Evolutionary conservation across 208 protist genomes (phyloP).

Genomic region (Herpetomonas muscarum): DNA sequence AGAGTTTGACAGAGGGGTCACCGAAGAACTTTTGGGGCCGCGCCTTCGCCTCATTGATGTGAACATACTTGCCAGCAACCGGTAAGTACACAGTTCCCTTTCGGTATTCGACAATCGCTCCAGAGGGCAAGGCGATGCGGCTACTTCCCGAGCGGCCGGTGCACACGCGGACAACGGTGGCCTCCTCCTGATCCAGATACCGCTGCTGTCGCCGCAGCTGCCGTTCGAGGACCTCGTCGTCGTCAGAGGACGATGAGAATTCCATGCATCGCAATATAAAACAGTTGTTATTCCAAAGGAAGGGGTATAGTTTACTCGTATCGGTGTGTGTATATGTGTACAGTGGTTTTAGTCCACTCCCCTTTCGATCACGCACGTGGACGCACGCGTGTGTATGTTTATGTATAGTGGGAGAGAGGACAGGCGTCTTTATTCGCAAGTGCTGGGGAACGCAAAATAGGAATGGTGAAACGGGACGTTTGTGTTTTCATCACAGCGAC

Average conservation of each 20-base stretch:
- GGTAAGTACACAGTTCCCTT: slow-evolving; percentile 27
- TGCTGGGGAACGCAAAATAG: too few relatives aligned
- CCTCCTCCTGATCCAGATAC: background rate
- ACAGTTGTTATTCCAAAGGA: background rate
- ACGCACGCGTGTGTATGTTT: too few relatives aligned
- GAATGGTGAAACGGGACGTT: too few relatives aligned
- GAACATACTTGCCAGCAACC: slow-evolving; percentile 20
- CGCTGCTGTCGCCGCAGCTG: background rate
- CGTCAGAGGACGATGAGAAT: background rate
- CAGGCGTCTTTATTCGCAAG: too few relatives aligned
- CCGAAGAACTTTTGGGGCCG: slow-evolving; percentile 27
- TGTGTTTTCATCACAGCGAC: too few relatives aligned
- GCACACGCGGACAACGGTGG: background rate
- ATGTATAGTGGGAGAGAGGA: too few relatives aligned
- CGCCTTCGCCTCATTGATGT: slow-evolving; percentile 18
- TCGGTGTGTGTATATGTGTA: background rate
- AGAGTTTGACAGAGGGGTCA: slow-evolving; percentile 10
- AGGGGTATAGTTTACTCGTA: background rate
- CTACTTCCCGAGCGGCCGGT: background rate
- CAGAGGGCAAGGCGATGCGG: background rate
- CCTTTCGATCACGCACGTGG: too few relatives aligned
- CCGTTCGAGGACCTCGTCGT: background rate
- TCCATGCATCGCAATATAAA: background rate
- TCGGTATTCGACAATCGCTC: background rate
- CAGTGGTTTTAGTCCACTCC: too few relatives aligned